Evolutionary conservation across 306 rosid genomes (phyloP), one percentile per base, ranked within the genome.

Genomic region (Begonia fuchsioides): DNA sequence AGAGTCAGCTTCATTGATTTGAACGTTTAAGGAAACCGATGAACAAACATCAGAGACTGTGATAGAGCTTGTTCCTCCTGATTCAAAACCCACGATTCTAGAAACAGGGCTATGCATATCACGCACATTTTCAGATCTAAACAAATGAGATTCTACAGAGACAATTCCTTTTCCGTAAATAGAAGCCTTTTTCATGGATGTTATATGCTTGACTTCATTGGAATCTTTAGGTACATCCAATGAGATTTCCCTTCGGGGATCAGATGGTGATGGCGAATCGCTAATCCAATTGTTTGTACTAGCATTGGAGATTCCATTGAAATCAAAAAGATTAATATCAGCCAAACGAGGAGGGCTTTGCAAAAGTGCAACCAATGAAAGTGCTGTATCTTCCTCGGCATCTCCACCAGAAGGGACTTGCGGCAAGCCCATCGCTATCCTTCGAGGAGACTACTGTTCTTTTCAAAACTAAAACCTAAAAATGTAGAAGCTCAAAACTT

Each of bases 81-180:
- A 71, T 64, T 77, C 67, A 62, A 90, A 90, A 50, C 98, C 98
- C 32, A 90, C 94, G 68, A 85, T 70, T 82, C 94, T 72, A 47
- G 98, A 81, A 67, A 67, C 92, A 44, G 98, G 98, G 50, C 19
- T 56, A 50, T 69, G 87, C 59, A 69, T 51, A 62, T 45, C 63
- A 16, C 77, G 67, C 38, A 74, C 87, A 67, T 47, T 64, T 61
- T 60, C 69, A 13, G 82, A 48, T 39, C 66, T 58, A 58, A 63
- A 65, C 32, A 51, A 53, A 46, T 55, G 54, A 47, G 58, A 70
- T 52, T 77, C 86, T 20, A 73, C 48, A 47, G 79, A 79, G 68
- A 68, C 79, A 53, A 65, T 75, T 58, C 64, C 74, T 62, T 70
- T 51, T 51, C 78, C 65, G 61, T 75, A 87, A 71, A 75, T 71